Evolutionary conservation across 2,329 filamentous ascomycete species (phyloP).

Genomic region (Trichoderma sp.): DNA sequence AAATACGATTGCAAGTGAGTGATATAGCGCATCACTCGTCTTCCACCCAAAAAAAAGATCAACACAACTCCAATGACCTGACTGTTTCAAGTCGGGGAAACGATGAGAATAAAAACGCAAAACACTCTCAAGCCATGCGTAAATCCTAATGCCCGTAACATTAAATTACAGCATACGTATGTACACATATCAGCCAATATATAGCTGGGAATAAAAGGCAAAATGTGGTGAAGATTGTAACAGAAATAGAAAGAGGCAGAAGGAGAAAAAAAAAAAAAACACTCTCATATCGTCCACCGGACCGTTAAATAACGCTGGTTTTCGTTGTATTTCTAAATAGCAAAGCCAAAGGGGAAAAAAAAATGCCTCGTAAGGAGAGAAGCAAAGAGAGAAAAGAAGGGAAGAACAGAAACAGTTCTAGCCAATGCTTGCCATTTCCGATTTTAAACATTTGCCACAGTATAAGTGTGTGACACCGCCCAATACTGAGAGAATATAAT

Average conservation of each 20-base stretch:
- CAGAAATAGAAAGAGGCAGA: background rate
- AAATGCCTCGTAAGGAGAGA: background rate
- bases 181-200: background rate
- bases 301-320: background rate
- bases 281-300: background rate
- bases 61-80: constrained; percentile 11
- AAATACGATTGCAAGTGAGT: background rate
- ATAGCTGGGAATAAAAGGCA: background rate
- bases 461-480: constrained; percentile 10
- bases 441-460: background rate
- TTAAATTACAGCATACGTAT: constrained; percentile 13
- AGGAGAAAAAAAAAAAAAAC: background rate
- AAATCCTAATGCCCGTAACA: background rate
- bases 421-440: constrained; percentile 1
- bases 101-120: background rate
- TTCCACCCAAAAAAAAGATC: background rate
- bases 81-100: background rate
- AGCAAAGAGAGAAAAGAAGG: background rate
- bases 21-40: background rate
- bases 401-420: background rate
- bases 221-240: background rate
- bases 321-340: background rate
- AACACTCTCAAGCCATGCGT: background rate
- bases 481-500: constrained; percentile 7
- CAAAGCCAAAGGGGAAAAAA: background rate